Evolutionary conservation across 768 basidiomycete species (phyloP).

Genomic region (Galerina marginata): DNA sequence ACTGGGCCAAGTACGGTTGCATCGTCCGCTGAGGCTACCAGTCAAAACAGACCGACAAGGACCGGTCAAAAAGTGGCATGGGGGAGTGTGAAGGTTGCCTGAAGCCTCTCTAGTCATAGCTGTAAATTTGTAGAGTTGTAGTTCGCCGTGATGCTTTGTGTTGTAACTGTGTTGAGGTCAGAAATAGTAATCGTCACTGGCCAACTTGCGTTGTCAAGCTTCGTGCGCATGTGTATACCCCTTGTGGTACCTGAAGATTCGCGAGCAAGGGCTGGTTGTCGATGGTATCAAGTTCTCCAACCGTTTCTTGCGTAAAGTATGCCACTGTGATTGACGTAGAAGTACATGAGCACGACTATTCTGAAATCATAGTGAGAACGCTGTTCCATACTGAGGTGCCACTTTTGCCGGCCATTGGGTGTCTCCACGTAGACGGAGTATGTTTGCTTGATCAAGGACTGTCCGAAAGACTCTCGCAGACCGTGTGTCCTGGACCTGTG

Average conservation of each 20-base stretch:
- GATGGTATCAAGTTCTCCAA: slow-evolving; percentile 60
- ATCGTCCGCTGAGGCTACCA: slow-evolving; percentile 24
- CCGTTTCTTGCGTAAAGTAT: slow-evolving; percentile 72
- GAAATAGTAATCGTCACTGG: too few relatives aligned
- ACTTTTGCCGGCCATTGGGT: neutral
- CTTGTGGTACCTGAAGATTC: slow-evolving; percentile 57
- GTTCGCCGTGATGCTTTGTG: too few relatives aligned
- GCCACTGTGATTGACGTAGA: slow-evolving; percentile 54
- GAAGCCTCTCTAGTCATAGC: neutral
- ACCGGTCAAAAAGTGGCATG: slow-evolving; percentile 67
- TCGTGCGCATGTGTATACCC: slow-evolving; percentile 71
- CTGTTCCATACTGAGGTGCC: slow-evolving; percentile 25
- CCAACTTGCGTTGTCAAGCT: slow-evolving; percentile 39
- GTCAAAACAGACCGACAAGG: slow-evolving; percentile 33
- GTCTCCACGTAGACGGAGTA: neutral
- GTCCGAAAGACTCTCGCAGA: neutral
- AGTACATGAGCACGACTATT: slow-evolving; percentile 7
- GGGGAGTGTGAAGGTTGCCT: slow-evolving; percentile 49
- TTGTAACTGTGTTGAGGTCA: too few relatives aligned
- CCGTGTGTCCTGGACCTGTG: neutral
- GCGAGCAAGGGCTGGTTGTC: slow-evolving; percentile 63
- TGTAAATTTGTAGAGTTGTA: too few relatives aligned
- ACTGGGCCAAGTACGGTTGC: slow-evolving; percentile 21
- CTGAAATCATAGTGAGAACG: slow-evolving; percentile 3
- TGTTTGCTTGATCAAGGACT: neutral